Base-by-base conservation (phyloP, 192 early-diverging fungal genomes). In the Lobosporangium transversale region DNA sequence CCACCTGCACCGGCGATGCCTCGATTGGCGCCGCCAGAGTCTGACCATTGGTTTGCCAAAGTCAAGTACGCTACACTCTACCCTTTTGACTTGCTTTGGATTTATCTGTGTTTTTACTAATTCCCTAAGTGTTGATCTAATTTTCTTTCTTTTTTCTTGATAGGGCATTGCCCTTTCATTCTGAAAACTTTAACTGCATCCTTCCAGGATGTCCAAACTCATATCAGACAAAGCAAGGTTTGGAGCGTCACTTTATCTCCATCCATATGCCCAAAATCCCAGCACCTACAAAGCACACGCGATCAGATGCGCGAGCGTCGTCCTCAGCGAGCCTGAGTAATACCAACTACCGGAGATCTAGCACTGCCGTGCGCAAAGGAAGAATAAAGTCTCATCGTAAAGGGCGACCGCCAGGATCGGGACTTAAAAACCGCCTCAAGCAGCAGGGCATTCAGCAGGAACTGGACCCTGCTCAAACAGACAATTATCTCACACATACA, bases 31-130 rank as follows among this genome's bases (percentile, higher is more conserved):
- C 56, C 57, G 14, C 48, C 44, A 29, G 70, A 73, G 37, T 47
- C 70, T 2, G 56, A 58, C 21, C 23, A 18, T 6, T 73, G 70
- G 70, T 50, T 27, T 31, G 62, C 62, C 48, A 73, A 48, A 65
- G 62, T 73, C 17, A 73, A 73, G 70, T 73, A 73, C 14, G 70
- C n/a, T n/a, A n/a, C n/a, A n/a, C n/a, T n/a, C n/a, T n/a, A n/a
- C n/a, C n/a, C n/a, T n/a, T n/a, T n/a, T n/a, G n/a, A n/a, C n/a
- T n/a, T n/a, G n/a, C n/a, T n/a, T n/a, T n/a, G n/a, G n/a, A n/a
- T n/a, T n/a, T n/a, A n/a, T n/a, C n/a, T n/a, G n/a, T n/a, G n/a
- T n/a, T n/a, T n/a, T n/a, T n/a, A n/a, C n/a, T n/a, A n/a, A n/a
- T n/a, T n/a, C n/a, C n/a, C n/a, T n/a, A n/a, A n/a, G n/a, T n/a